phyloP scores from a whole-genome alignment of 73 alveolate genomes.

The Urostyla sp. region DNA sequence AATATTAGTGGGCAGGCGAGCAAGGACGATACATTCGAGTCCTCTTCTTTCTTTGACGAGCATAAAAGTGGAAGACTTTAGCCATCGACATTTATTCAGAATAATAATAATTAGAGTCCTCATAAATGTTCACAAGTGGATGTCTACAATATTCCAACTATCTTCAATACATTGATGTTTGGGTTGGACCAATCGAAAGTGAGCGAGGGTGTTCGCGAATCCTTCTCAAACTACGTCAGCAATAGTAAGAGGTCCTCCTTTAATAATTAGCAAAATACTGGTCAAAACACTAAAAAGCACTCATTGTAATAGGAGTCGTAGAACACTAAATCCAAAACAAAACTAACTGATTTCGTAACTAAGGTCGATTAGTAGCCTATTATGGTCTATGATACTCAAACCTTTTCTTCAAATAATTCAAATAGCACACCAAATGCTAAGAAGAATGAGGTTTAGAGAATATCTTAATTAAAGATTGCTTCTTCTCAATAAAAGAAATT shows the following conservation, averaged over 20 bases:
- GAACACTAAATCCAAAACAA: not conserved
- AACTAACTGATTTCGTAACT: conserved; percentile 20
- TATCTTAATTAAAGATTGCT: not conserved
- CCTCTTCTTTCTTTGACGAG: conserved; percentile 55
- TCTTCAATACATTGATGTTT: conserved; percentile 47
- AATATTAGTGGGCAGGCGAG: conserved; percentile 36
- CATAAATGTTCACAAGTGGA: conserved; percentile 50
- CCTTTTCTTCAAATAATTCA: not conserved
- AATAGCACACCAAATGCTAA: not conserved
- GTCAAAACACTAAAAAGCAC: not conserved
- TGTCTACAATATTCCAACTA: conserved; percentile 43
- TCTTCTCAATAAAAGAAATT: not conserved
- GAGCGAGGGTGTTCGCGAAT: conserved; percentile 32
- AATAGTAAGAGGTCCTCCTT: conserved; percentile 27
- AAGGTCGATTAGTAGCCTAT: conserved; percentile 48
- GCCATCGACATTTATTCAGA: not conserved
- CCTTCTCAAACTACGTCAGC: conserved; percentile 22
- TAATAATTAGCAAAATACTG: not conserved
- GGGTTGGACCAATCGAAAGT: conserved; percentile 51
- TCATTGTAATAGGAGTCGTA: not conserved
- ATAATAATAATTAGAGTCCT: not conserved
- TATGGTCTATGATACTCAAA: conserved; percentile 15
- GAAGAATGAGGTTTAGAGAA: not conserved
- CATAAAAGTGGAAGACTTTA: not conserved
- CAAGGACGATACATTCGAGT: conserved; percentile 49